Base-by-base conservation (phyloP, 805 yeast species). In the Metschnikowia similis region DNA sequence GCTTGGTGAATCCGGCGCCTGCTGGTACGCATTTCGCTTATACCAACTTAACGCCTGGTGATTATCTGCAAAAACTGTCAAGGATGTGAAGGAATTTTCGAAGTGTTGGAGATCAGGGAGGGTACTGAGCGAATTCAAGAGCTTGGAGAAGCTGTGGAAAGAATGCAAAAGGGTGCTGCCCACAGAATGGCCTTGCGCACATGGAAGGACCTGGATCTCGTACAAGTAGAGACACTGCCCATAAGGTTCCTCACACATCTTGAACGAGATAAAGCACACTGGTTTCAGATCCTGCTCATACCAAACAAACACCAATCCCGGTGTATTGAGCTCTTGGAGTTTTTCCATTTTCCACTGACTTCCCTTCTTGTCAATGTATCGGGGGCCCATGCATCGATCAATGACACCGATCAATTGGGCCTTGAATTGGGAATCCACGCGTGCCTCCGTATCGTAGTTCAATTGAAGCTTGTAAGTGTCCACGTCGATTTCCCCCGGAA, bases 11-110 rank as follows among this genome's bases (percentile, higher is more conserved):
- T 71, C 70, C 1, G 54, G 60, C 1, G 78, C 64, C 3, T 56
- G 43, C 0, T 35, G 39, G 56, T 78, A 82, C 0, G 79, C 79
- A 32, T 69, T 43, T 4, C 58, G 58, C 4, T 32, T 35, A 56
- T 82, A 82, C 76, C 83, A 78, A 0, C 56, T 47, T 14, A 69
- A 49, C 0, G 83, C 84, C 2, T 51, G 57, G 5, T 16, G 21
- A 54, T 82, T 81, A 14, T 67, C 71, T 27, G 75, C 53, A 55
- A 81, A 82, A 1, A 81, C 85, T 1, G 85, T 81, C 36, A 82
- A 61, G 3, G 72, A 59, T 0, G 72, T 66, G 2, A 72, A 78
- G 8, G 42, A 41, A 27, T 49, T 49, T 7, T 35, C 34, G 14
- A 65, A 55, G 37, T 49, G 41, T 28, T 35, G 34, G 27, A 43